Evolutionary conservation across 2,329 filamentous ascomycete genomes (phyloP).

Genomic region (Leptodontidium sp.): DNA sequence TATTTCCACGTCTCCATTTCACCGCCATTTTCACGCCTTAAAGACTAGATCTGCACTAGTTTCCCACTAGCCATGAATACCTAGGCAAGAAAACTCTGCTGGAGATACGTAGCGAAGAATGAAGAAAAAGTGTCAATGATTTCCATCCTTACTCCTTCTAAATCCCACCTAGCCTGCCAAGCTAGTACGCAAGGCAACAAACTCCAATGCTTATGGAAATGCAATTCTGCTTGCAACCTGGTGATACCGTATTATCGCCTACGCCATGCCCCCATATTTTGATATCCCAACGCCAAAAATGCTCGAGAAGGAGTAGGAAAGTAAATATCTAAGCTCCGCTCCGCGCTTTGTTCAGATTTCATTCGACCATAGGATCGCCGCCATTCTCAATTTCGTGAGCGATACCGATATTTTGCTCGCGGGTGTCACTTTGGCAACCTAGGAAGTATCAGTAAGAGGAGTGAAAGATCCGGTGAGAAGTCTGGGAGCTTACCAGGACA

Average conservation of each 20-base stretch:
- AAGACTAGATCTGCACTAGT: no score
- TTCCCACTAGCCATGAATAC: no score
- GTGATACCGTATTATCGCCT: neutral
- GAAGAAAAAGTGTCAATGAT: no score
- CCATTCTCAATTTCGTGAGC: neutral
- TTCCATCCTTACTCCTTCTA: no score
- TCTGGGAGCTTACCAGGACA: constrained; percentile 24
- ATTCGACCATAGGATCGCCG: constrained; percentile 22
- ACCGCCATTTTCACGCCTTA: no score
- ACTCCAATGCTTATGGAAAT: no score
- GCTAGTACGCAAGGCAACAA: no score
- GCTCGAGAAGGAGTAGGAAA: neutral
- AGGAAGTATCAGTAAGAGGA: neutral
- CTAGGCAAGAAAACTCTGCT: no score
- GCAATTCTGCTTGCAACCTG: no score
- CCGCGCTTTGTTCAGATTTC: neutral
- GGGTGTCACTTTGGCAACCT: constrained; percentile 28
- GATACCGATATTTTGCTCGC: neutral
- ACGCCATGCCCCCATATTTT: neutral
- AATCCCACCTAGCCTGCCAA: no score
- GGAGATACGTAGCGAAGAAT: no score
- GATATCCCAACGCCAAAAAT: neutral
- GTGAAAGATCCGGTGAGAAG: neutral
- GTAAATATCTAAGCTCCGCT: neutral
- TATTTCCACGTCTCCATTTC: no score